Conservation (phyloP, 257 asterid genomes). For the Solanum habrochaites region DNA sequence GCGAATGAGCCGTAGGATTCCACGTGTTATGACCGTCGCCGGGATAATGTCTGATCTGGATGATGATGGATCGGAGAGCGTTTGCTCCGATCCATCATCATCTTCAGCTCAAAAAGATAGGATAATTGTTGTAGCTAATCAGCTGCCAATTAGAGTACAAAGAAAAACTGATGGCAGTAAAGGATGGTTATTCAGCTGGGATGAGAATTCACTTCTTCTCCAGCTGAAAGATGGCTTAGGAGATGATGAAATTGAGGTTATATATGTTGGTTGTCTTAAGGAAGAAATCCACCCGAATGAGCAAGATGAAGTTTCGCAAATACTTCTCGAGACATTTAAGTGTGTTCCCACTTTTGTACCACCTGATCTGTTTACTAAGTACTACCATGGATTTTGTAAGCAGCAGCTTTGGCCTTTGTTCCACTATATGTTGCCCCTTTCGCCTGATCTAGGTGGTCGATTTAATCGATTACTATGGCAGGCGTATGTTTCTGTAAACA, state of each 20-base stretch:
- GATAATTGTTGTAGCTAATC: conserved; percentile 78
- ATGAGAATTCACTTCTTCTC: conserved; percentile 62
- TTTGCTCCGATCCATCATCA: conserved; percentile 57
- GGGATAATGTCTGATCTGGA: conserved; percentile 79
- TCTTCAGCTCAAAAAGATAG: conserved; percentile 59
- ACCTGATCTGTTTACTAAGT: conserved; percentile 48
- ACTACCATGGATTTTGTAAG: conserved; percentile 80
- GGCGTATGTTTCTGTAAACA: conserved; percentile 83
- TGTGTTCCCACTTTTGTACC: conserved; percentile 83
- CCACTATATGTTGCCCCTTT: conserved; percentile 81
- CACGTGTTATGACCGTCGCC: conserved; percentile 75
- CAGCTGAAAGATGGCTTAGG: conserved; percentile 71
- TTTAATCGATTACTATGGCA: conserved; percentile 72
- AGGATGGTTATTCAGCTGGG: conserved; percentile 82
- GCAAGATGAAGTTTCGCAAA: conserved; percentile 81
- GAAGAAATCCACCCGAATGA: conserved; percentile 79
- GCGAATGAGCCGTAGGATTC: conserved; percentile 55
- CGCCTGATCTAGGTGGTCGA: conserved; percentile 82
- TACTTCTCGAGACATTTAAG: conserved; percentile 60
- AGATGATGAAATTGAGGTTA: conserved; percentile 58
- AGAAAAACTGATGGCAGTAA: conserved; percentile 31
- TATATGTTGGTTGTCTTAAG: conserved; percentile 77
- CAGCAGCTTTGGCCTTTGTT: conserved; percentile 85
- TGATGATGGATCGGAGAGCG: conserved; percentile 54
- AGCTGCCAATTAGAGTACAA: conserved; percentile 67